Conservation (phyloP, 768 basidiomycete genomes). For the Rossbeevera mucosa region DNA sequence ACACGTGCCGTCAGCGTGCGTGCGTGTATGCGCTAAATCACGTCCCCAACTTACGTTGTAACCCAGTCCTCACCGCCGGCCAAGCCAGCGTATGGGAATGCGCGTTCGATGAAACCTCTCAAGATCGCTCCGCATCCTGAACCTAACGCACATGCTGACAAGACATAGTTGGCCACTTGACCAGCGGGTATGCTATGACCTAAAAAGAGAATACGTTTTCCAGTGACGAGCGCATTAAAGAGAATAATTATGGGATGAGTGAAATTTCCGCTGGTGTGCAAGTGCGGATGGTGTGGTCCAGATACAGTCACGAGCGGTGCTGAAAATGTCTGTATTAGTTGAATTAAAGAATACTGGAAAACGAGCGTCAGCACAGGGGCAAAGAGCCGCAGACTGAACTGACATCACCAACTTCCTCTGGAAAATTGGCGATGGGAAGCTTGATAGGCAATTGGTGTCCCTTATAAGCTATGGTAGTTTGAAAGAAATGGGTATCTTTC, state of each 20-base stretch:
- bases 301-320: constrained; percentile 51
- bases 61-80: constrained; percentile 88
- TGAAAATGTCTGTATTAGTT: constrained; percentile 81
- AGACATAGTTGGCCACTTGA: constrained; percentile 84
- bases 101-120: constrained; percentile 82
- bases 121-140: constrained; percentile 85
- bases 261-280: constrained; percentile 85
- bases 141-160: constrained; percentile 90
- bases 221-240: constrained; percentile 93
- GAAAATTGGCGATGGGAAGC: constrained; percentile 83
- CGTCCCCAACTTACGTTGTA: constrained; percentile 56
- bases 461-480: constrained; percentile 80
- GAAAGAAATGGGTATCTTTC: constrained; percentile 94
- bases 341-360: constrained; percentile 83
- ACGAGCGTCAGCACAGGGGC: neutral
- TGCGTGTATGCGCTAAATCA: neutral
- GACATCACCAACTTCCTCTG: constrained; percentile 96
- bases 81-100: constrained; percentile 94
- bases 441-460: constrained; percentile 84
- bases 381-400: constrained; percentile 44
- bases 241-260: constrained; percentile 95
- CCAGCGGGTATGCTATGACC: constrained; percentile 88
- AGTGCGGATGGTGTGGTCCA: constrained; percentile 83
- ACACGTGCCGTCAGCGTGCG: constrained; percentile 6
- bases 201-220: constrained; percentile 94